A percentile compares a stretch with the other conserved stretches of the same genome.
phyloP scores from a whole-genome alignment of 129 eudicot genomes.

The Centaurea solstitialis region DNA sequence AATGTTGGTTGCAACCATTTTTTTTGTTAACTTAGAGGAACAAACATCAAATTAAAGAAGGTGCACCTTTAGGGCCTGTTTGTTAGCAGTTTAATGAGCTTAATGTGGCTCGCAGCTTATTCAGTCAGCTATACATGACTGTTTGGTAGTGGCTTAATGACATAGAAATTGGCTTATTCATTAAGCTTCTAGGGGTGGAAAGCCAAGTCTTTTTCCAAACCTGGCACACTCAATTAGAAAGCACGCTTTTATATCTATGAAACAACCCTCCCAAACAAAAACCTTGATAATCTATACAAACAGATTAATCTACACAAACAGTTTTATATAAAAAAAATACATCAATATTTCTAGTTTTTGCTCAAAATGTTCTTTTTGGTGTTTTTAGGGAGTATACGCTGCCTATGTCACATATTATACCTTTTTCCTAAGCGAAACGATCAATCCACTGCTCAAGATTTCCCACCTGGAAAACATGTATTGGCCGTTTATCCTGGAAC shows the following conservation, averaged over 20 bases:
- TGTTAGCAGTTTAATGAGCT: no score
- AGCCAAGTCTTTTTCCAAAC: no score
- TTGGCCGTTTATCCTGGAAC: constrained; percentile 96
- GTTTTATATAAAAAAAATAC: not conserved
- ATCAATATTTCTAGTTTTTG: not conserved
- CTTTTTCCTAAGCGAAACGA: constrained; percentile 76
- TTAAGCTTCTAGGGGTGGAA: no score
- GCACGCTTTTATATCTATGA: no score
- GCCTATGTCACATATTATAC: constrained; percentile 81
- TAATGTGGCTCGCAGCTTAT: no score
- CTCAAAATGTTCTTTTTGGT: constrained; percentile 7
- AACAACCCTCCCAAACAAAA: no score
- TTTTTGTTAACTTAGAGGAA: not conserved
- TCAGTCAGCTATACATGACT: no score
- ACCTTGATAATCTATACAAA: no score
- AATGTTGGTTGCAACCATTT: not conserved
- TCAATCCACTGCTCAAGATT: constrained; percentile 74
- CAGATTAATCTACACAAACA: no score
- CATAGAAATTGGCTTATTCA: no score
- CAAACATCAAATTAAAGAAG: not conserved
- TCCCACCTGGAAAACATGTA: constrained; percentile 77
- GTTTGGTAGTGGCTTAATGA: no score
- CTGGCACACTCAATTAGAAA: no score
- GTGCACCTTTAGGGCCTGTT: not conserved
- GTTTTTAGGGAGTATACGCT: constrained; percentile 71